These are phyloP conservation scores for Fusarium succisae DNA, from an alignment of 2,329 filamentous ascomycete genomes.

Conservation along the genomic window DNA sequence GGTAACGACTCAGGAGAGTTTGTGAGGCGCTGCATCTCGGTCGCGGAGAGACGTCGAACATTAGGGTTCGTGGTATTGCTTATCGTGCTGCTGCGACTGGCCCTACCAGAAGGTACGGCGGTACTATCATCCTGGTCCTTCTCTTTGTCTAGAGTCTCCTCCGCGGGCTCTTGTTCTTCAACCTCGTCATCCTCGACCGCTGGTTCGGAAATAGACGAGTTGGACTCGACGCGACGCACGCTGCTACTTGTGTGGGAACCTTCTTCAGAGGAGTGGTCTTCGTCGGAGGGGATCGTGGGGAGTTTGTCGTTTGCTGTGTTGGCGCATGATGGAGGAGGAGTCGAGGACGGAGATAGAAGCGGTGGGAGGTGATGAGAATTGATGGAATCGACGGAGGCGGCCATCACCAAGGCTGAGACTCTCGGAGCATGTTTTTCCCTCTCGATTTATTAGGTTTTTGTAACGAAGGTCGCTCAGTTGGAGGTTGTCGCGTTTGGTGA, in stretches of 20 bases:
- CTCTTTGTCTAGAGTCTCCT: conserved; percentile 6
- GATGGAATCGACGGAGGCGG: conserved; percentile 37
- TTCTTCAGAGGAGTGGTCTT: conserved; percentile 46
- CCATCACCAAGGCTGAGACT: conserved; percentile 40
- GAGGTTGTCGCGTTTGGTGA: neutral
- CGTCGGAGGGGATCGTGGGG: conserved; percentile 43
- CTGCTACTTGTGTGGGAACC: conserved; percentile 39
- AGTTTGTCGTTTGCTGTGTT: conserved; percentile 14
- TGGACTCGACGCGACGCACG: conserved; percentile 35
- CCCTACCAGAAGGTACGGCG: conserved; percentile 27
- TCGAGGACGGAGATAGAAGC: conserved; percentile 20
- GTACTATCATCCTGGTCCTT: conserved; percentile 12
- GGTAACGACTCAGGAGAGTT: conserved; percentile 67
- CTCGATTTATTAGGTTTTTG: neutral
- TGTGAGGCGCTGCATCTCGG: conserved; percentile 67
- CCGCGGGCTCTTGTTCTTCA: neutral
- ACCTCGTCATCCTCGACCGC: conserved; percentile 36
- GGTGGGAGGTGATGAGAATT: conserved; percentile 33
- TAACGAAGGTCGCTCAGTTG: neutral
- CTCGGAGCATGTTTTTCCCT: conserved; percentile 33
- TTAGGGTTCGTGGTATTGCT: conserved; percentile 49
- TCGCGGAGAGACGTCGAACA: conserved; percentile 64
- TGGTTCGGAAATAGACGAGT: conserved; percentile 45
- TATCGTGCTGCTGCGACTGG: conserved; percentile 45
- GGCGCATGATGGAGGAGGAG: conserved; percentile 25